Evolutionary conservation across 2,329 filamentous ascomycete genomes (phyloP).

Genomic region (Septoria petroselini): DNA sequence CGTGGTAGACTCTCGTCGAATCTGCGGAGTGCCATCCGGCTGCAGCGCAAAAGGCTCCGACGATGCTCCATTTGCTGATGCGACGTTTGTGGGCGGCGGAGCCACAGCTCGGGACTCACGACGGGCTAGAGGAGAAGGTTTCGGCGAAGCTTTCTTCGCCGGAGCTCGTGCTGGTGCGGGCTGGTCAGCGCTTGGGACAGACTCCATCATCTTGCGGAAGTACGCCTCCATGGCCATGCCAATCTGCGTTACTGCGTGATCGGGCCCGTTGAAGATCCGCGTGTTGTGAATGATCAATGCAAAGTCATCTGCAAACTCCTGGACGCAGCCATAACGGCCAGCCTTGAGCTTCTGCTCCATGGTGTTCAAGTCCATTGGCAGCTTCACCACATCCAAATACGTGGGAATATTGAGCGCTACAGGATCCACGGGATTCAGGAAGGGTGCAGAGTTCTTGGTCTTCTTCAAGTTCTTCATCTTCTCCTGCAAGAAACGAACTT

Average conservation of each 20-base stretch:
- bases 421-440: slow-evolving; percentile 72
- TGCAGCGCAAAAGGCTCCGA: slow-evolving; percentile 68
- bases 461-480: slow-evolving; percentile 76
- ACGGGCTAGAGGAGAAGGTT: slow-evolving; percentile 29
- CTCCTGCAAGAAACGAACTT: slow-evolving; percentile 62
- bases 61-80: slow-evolving; percentile 44
- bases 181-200: slow-evolving; percentile 55
- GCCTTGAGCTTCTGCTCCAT: slow-evolving; percentile 78
- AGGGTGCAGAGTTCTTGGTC: slow-evolving; percentile 73
- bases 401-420: slow-evolving; percentile 73
- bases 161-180: slow-evolving; percentile 56
- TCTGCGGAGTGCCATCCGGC: slow-evolving; percentile 73
- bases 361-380: slow-evolving; percentile 79
- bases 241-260: slow-evolving; percentile 69
- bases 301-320: slow-evolving; percentile 71
- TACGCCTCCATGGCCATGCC: slow-evolving; percentile 60
- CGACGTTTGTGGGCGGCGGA: slow-evolving; percentile 31
- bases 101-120: slow-evolving; percentile 34
- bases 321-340: slow-evolving; percentile 65
- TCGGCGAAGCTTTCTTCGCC: slow-evolving; percentile 34
- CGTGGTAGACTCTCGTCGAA: slow-evolving; percentile 80
- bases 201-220: slow-evolving; percentile 60
- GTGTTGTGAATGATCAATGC: slow-evolving; percentile 77
- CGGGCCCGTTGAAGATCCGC: slow-evolving; percentile 73
- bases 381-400: slow-evolving; percentile 67